Evolutionary conservation across 2,329 filamentous ascomycete species (phyloP), one percentile per base, ranked within the genome.

Genomic region (Fusarium tanahbumbuense): DNA sequence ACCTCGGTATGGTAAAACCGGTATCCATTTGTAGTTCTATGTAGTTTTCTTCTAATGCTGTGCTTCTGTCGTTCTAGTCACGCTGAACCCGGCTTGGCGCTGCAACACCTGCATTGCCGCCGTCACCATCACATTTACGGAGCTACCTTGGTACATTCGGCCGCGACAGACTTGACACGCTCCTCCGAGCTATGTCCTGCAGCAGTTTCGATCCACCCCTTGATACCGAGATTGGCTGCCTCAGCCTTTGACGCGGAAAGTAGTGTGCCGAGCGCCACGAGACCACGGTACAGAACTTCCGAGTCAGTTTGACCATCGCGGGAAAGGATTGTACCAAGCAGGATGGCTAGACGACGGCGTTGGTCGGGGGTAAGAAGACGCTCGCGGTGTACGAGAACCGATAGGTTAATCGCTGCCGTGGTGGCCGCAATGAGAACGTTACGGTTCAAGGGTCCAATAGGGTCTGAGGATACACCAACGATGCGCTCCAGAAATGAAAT

Each of bases 401-500:
- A 86, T 69, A 92, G 92, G 80, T 99, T 98, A 77, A 98, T 91
- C 64, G 92, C 90, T 0, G 93, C 85, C 0, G 96, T 97, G 2
- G 93, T 90, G 20, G 93, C 84, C 0, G 96, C 95, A 58, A 97
- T 91, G 53, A 92, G 88, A 13, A 98, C 83, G 73, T 97, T 97
- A 55, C 92, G 89, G 77, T 97, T 96, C 54, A 79, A 81, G 15
- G 81, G 71, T 68, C 85, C 86, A n/a, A 88, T 82, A 3, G 83
- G 80, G 3, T 83, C 82, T 41, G 81, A 83, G 3, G 79, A 77
- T 40, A 85, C 81, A 7, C 86, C 86, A 5, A 90, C 82, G 27
- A 92, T 86, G 0, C 87, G 86, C 54, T 90, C 86, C 11, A 97
- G 81, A 28, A 91, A 86, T 4, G 83, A 80, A 7, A 93, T 82